Evolutionary conservation across 2,329 filamentous ascomycete species (phyloP).

Genomic region (Macrophomina tecta): DNA sequence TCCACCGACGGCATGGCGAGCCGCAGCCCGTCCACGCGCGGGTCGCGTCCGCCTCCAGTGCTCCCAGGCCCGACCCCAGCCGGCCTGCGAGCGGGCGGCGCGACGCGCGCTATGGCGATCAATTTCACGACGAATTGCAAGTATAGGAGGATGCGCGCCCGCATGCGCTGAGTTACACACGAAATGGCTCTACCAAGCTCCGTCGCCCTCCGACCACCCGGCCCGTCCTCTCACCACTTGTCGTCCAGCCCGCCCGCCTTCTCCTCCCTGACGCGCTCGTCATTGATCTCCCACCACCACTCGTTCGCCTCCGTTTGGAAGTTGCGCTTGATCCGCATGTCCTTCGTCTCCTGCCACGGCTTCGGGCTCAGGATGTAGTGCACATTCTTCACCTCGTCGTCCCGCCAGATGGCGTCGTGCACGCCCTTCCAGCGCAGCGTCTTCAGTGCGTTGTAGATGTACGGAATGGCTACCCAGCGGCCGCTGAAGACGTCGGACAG

Average conservation of each 20-base stretch:
- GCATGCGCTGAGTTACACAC: conserved; percentile 19
- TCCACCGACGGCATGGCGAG: conserved; percentile 1
- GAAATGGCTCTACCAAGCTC: conserved; percentile 18
- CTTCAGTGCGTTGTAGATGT: conserved; percentile 67
- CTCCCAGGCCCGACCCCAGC: not conserved
- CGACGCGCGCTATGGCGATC: conserved; percentile 22
- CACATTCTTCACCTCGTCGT: conserved; percentile 66
- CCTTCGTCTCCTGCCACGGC: conserved; percentile 64
- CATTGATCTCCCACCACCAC: conserved; percentile 65
- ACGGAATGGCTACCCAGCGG: conserved; percentile 65
- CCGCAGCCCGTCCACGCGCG: not conserved
- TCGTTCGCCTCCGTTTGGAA: conserved; percentile 50
- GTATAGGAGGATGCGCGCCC: conserved; percentile 23
- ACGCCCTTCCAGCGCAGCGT: conserved; percentile 63
- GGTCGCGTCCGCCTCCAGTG: not conserved
- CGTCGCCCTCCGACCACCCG: conserved; percentile 1
- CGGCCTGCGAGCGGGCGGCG: conserved; percentile 5
- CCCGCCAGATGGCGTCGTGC: conserved; percentile 65
- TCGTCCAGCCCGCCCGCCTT: conserved; percentile 56
- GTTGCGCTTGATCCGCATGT: conserved; percentile 40
- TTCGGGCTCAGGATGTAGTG: conserved; percentile 68
- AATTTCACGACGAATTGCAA: conserved; percentile 26
- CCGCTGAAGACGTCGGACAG: conserved; percentile 63
- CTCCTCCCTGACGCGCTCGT: conserved; percentile 56
- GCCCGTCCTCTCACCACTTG: conserved; percentile 50